Percentiles rank a stretch among this genome's conserved stretches.
phyloP scores from a whole-genome alignment of 2,329 filamentous ascomycete genomes.

The Metarhizium brunneum region DNA sequence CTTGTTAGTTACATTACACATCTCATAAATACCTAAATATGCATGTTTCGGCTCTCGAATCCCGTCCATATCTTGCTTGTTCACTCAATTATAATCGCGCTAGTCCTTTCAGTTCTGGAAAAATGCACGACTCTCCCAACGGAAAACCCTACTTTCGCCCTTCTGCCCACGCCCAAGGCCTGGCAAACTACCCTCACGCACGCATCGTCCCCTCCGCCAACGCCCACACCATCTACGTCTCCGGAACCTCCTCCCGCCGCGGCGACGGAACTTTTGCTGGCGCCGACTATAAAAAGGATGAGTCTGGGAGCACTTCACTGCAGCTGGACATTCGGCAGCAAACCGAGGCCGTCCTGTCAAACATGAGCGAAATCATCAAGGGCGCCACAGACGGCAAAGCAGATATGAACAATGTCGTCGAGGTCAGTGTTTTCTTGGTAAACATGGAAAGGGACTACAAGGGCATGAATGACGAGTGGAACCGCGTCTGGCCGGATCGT shows the following conservation, averaged over 20 bases:
- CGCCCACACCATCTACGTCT: constrained; percentile 29
- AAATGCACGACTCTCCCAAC: not conserved
- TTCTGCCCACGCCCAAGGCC: not conserved
- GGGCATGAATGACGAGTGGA: constrained; percentile 38
- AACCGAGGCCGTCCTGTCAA: constrained; percentile 27
- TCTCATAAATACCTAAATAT: not conserved
- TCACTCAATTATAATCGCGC: not conserved
- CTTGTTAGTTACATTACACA: not conserved
- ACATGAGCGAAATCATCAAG: constrained; percentile 28
- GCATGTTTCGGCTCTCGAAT: not conserved
- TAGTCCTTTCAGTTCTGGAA: too few species aligned
- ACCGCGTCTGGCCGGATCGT: constrained; percentile 29
- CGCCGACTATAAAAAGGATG: constrained; percentile 17
- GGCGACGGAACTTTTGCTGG: constrained; percentile 26
- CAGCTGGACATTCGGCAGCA: constrained; percentile 25
- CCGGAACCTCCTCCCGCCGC: constrained; percentile 25
- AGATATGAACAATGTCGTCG: constrained; percentile 27
- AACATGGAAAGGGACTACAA: constrained; percentile 32
- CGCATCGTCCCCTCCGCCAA: constrained; percentile 20
- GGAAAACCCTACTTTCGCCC: not conserved
- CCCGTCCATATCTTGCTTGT: not conserved
- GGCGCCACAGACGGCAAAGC: constrained; percentile 25
- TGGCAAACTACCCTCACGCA: constrained; percentile 25
- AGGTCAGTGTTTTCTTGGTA: constrained; percentile 29
- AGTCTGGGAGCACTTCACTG: constrained; percentile 22